phyloP scores from a whole-genome alignment of 768 basidiomycete genomes.

The Boletus huronensis region DNA sequence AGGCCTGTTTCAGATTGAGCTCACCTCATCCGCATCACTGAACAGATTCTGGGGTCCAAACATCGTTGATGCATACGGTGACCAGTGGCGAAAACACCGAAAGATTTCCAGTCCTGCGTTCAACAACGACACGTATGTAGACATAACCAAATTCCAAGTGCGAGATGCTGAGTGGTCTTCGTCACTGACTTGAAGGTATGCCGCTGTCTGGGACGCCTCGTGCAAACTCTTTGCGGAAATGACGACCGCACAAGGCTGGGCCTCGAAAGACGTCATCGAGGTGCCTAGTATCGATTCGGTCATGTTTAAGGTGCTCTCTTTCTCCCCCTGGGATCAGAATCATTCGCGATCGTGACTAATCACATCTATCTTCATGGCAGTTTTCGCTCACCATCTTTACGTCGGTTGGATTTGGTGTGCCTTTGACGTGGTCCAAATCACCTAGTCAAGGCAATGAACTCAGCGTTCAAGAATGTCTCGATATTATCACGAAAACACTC shows the following conservation, averaged over 20 bases:
- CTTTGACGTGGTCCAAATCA: constrained; percentile 11
- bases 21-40: neutral
- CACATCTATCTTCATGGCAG: neutral
- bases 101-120: constrained; percentile 17
- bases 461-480: constrained; percentile 9
- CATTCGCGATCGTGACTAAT: neutral
- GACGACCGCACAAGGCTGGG: constrained; percentile 10
- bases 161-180: neutral
- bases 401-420: constrained; percentile 18
- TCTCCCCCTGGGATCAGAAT: too few species aligned
- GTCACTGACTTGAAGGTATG: constrained; percentile 3
- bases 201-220: constrained; percentile 12
- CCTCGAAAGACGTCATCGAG: constrained; percentile 7
- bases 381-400: constrained; percentile 18
- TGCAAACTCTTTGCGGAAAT: constrained; percentile 14
- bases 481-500: constrained; percentile 1
- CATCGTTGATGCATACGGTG: constrained; percentile 8
- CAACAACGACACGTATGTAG: constrained; percentile 19
- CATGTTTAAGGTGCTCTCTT: constrained; percentile 6
- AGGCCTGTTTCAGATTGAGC: neutral
- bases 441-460: constrained; percentile 5
- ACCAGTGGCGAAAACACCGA: constrained; percentile 21
- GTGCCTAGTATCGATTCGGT: constrained; percentile 6
- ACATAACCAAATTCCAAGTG: neutral
- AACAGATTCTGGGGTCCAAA: constrained; percentile 22